Conservation (phyloP, 768 basidiomycete species). For the Galerina sulciceps region DNA sequence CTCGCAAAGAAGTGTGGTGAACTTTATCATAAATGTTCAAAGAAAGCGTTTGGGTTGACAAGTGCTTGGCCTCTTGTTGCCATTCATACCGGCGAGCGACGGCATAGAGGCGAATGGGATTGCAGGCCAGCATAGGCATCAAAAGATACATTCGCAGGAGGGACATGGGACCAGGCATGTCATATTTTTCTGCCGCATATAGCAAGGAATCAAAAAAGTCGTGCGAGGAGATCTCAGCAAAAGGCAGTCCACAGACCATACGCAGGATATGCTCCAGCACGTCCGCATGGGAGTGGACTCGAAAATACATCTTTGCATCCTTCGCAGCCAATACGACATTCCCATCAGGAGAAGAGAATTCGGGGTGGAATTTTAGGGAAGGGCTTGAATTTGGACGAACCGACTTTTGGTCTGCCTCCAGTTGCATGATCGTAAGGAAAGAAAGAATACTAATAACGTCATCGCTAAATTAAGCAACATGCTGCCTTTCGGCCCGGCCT, state of each 20-base stretch:
- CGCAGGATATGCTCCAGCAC: slow-evolving; percentile 61
- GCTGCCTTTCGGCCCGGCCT: neutral
- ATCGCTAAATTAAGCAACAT: too few species aligned
- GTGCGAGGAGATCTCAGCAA: slow-evolving; percentile 51
- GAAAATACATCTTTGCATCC: slow-evolving; percentile 53
- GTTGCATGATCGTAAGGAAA: slow-evolving; percentile 16
- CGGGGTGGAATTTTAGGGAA: slow-evolving; percentile 42
- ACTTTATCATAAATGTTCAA: slow-evolving; percentile 53
- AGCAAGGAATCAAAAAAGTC: slow-evolving; percentile 61
- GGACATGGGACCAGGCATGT: slow-evolving; percentile 67
- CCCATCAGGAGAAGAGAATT: slow-evolving; percentile 55
- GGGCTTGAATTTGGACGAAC: neutral
- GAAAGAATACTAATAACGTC: too few species aligned
- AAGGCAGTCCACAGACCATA: slow-evolving; percentile 64
- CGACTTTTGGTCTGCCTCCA: slow-evolving; percentile 10
- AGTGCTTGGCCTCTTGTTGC: slow-evolving; percentile 56
- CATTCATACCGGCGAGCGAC: slow-evolving; percentile 63
- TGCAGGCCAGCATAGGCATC: slow-evolving; percentile 48
- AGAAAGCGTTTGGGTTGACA: slow-evolving; percentile 59
- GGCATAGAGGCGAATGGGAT: slow-evolving; percentile 58
- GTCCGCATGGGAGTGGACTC: slow-evolving; percentile 54
- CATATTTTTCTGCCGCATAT: slow-evolving; percentile 70
- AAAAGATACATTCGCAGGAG: slow-evolving; percentile 62
- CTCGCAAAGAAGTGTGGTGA: slow-evolving; percentile 48
- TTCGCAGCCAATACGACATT: slow-evolving; percentile 60